Percentiles rank a stretch among this genome's conserved stretches.
Conservation (phyloP, 305 asterid genomes). For the Stenogyne calaminthoides region DNA sequence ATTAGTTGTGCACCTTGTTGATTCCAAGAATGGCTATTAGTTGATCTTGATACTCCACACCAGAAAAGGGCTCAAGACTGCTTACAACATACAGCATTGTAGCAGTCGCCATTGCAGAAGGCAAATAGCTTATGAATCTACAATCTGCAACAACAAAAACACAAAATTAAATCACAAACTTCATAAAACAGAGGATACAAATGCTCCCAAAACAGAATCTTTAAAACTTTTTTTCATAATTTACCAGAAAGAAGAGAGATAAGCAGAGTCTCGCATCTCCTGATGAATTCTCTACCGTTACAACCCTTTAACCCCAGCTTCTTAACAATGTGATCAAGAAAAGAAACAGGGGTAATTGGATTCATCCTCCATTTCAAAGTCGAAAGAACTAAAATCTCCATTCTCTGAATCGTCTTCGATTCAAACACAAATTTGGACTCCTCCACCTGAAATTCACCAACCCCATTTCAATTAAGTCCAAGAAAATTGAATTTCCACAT, state of each 20-base stretch:
- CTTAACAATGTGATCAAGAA: constrained; percentile 57
- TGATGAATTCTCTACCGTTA: constrained; percentile 46
- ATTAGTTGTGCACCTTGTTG: constrained; percentile 46
- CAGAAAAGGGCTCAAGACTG: constrained; percentile 56
- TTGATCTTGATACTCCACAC: constrained; percentile 52
- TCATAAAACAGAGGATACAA: neutral
- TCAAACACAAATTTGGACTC: constrained; percentile 62
- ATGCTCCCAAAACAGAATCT: neutral
- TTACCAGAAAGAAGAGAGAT: constrained; percentile 64
- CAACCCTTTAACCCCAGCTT: constrained; percentile 46
- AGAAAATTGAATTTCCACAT: too few relatives aligned
- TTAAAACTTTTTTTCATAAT: neutral
- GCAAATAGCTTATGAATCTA: constrained; percentile 57
- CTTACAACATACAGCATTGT: constrained; percentile 69
- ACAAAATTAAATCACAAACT: neutral
- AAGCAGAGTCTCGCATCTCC: constrained; percentile 65
- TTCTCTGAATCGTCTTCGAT: constrained; percentile 71
- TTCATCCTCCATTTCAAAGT: constrained; percentile 86
- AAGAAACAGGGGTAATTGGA: constrained; percentile 74
- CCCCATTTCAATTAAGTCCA: constrained; percentile 9
- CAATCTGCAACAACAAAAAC: constrained; percentile 44
- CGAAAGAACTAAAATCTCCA: constrained; percentile 76
- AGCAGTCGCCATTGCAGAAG: constrained; percentile 82
- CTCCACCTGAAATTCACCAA: constrained; percentile 52
- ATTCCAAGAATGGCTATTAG: constrained; percentile 65